phyloP scores from a whole-genome alignment of 192 early-diverging fungal genomes.

The Cladochytrium replicatum region DNA sequence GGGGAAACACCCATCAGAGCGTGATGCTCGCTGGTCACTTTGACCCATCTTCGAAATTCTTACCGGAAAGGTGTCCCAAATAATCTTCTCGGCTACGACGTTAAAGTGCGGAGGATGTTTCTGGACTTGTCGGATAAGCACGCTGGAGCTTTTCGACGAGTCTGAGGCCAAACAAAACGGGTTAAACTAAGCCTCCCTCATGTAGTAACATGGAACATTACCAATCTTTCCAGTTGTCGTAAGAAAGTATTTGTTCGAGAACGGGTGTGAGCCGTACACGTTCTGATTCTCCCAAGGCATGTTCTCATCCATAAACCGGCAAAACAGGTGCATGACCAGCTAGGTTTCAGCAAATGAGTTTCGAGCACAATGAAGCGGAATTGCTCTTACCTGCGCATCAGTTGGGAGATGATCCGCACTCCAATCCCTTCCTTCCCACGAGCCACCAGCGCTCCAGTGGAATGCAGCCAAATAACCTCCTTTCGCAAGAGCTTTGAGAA shows the following conservation, averaged over 20 bases:
- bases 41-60: slow-evolving; percentile 7
- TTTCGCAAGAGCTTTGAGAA: slow-evolving; percentile 14
- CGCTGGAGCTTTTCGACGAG: too few relatives aligned
- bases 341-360: background rate
- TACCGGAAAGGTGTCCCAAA: slow-evolving; percentile 31
- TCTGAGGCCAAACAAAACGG: too few relatives aligned
- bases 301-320: slow-evolving; percentile 27
- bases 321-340: slow-evolving; percentile 33
- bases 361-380: too few relatives aligned
- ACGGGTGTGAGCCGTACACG: too few relatives aligned
- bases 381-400: slow-evolving; percentile 16
- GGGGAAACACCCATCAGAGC: background rate
- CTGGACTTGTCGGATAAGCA: slow-evolving; percentile 25
- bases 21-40: too few relatives aligned
- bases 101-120: slow-evolving; percentile 27
- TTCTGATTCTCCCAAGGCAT: slow-evolving; percentile 23
- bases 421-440: slow-evolving; percentile 15
- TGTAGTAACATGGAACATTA: slow-evolving; percentile 9
- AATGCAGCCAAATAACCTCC: slow-evolving; percentile 27
- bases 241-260: slow-evolving; percentile 24
- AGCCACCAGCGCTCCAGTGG: slow-evolving; percentile 22
- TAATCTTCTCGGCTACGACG: slow-evolving; percentile 13
- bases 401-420: slow-evolving; percentile 13
- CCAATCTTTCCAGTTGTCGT: slow-evolving; percentile 16
- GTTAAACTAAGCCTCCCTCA: too few relatives aligned